Evolutionary conservation across 768 basidiomycete genomes (phyloP).

Genomic region (Strobilomyces echinocephalus): DNA sequence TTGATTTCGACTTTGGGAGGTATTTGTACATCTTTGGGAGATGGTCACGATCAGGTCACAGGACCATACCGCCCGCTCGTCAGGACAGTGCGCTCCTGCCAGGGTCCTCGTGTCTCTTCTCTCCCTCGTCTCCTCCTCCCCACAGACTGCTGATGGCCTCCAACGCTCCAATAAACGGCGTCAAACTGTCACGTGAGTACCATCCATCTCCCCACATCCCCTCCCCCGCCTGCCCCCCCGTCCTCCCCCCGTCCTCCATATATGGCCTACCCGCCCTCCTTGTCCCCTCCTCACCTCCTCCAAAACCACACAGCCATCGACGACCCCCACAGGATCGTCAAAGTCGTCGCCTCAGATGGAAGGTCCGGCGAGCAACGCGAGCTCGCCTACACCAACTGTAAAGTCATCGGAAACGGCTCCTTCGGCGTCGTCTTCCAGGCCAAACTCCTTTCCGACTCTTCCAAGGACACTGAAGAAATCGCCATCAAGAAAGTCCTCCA

Average conservation of each 20-base stretch:
- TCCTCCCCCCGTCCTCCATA: no score
- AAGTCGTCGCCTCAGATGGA: conserved; percentile 92
- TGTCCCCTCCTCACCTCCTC: conserved; percentile 24
- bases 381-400: conserved; percentile 94
- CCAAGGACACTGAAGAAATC: conserved; percentile 75
- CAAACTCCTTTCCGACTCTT: conserved; percentile 63
- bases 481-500: conserved; percentile 99
- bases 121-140: background rate
- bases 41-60: conserved; percentile 29
- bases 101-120: conserved; percentile 13
- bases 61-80: conserved; percentile 20
- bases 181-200: conserved; percentile 78
- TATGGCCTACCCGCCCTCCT: conserved; percentile 26
- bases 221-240: conserved; percentile 13
- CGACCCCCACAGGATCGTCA: conserved; percentile 95
- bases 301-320: conserved; percentile 61
- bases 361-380: conserved; percentile 85
- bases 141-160: conserved; percentile 50
- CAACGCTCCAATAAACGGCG: conserved; percentile 81
- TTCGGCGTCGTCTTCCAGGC: conserved; percentile 99
- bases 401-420: conserved; percentile 97
- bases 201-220: conserved; percentile 7
- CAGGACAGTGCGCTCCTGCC: conserved; percentile 22
- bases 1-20: background rate
- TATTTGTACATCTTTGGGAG: conserved; percentile 32